phyloP scores from a whole-genome alignment of 2,329 filamentous ascomycete genomes.

The Lojkania enalia region DNA sequence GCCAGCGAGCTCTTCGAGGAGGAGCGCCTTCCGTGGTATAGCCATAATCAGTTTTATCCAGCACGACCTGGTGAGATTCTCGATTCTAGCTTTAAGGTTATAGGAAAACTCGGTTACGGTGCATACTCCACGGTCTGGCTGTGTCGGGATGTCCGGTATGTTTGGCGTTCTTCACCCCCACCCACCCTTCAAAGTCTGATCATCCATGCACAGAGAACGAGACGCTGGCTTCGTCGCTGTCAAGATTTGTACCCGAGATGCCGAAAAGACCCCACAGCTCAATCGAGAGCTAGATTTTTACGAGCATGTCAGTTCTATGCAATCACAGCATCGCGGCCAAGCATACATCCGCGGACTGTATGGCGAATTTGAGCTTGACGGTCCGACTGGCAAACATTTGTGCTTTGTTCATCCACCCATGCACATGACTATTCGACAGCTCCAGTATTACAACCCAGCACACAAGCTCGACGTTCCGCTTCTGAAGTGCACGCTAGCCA shows the following conservation, averaged over 20 bases:
- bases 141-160: conserved; percentile 15
- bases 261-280: conserved; percentile 15
- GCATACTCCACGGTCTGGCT: conserved; percentile 23
- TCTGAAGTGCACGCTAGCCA: conserved; percentile 35
- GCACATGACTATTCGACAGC: conserved; percentile 34
- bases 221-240: conserved; percentile 24
- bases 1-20: conserved; percentile 20
- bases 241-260: conserved; percentile 27
- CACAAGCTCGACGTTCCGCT: conserved; percentile 22
- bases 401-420: conserved; percentile 31
- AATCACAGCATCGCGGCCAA: conserved; percentile 28
- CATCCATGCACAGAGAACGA: conserved; percentile 9
- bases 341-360: conserved; percentile 25
- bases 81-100: conserved; percentile 14
- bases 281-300: conserved; percentile 31
- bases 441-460: conserved; percentile 26
- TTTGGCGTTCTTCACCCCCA: conserved; percentile 18
- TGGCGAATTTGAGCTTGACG: conserved; percentile 24
- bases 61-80: conserved; percentile 17
- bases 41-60: conserved; percentile 19
- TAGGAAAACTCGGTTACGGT: conserved; percentile 22
- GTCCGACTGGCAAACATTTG: conserved; percentile 28
- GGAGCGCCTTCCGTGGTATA: conserved; percentile 11
- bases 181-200: conserved; percentile 18
- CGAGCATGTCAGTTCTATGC: conserved; percentile 28